Conservation (phyloP, 768 basidiomycete genomes). For the Pluteus cervinus region DNA sequence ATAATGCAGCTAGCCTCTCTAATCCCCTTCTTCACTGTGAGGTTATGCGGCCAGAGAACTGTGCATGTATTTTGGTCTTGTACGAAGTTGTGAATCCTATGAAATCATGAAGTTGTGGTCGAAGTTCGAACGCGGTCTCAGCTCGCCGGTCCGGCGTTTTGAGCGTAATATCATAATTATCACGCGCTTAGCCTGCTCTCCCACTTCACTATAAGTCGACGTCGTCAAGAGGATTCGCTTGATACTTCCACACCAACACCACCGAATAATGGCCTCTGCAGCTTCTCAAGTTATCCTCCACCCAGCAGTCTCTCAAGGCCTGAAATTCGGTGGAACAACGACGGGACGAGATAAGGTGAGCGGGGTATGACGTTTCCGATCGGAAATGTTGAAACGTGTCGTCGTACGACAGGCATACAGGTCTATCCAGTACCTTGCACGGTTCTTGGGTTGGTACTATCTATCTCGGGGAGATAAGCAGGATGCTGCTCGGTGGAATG, state of each 20-base stretch:
- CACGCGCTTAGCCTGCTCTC: no score
- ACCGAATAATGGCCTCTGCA: slow-evolving; percentile 42
- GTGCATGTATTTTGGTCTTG: no score
- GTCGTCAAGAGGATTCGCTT: no score
- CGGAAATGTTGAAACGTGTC: neutral
- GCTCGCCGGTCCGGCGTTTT: no score
- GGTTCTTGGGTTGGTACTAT: slow-evolving; percentile 84
- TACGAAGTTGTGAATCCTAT: no score
- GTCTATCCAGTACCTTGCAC: slow-evolving; percentile 83
- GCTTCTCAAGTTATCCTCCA: slow-evolving; percentile 82
- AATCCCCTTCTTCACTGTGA: slow-evolving; percentile 5
- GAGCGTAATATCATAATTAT: no score
- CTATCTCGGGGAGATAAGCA: slow-evolving; percentile 62
- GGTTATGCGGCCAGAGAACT: neutral
- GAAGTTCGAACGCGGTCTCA: no score
- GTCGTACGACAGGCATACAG: slow-evolving; percentile 71
- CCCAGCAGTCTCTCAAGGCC: slow-evolving; percentile 65
- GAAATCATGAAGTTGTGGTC: no score
- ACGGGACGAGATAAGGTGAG: slow-evolving; percentile 86
- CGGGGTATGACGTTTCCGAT: neutral
- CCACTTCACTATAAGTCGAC: no score
- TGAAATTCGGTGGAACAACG: slow-evolving; percentile 78
- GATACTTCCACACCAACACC: no score
- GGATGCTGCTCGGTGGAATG: slow-evolving; percentile 72
- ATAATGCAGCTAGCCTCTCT: slow-evolving; percentile 9